Evolutionary conservation across 306 rosid genomes (phyloP), one percentile per base, ranked within the genome.

Genomic region (Sechiopsis laciniata): DNA sequence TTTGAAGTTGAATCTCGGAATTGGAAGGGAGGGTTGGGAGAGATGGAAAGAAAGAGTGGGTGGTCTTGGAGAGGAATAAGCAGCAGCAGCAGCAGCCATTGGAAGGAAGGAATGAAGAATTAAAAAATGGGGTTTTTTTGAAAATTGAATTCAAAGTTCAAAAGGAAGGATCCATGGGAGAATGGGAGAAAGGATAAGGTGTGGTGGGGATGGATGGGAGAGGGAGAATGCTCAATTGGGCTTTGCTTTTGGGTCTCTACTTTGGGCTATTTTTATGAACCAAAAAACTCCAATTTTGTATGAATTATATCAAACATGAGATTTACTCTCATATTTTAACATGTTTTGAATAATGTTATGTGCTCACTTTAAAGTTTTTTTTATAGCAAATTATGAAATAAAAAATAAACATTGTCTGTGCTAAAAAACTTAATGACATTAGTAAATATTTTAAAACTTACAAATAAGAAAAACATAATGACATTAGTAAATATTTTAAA

Each of bases 141-240:
- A 26, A 2, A 1, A 26, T 26, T 26, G 29, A 26, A 26, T 26
- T 26, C 2, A 17, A 62, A 3, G 14, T 32, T 62, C 48, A 60
- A 81, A 92, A 84, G 83, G 90, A 15, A 83, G 84, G 74, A 82
- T 76, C 85, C 89, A 83, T 83, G 87, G 78, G 16, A 16, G 29
- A 26, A 21, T 32, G 66, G 66, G 69, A 55, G 26, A 52, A 75
- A 77, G 96, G 96, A 90, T 92, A 88, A 90, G 96, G 93, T 85
- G 79, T 58, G 79, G 79, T 85, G 79, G 68, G 79, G 80, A 55
- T 4, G 10, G 45, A 51, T n/a, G 53, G 17, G 37, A 32, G 53
- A 72, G 5, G 70, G 24, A 78, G 76, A 26, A n/a, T n/a, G n/a
- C n/a, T n/a, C n/a, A n/a, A 60, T 20, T 76, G 83, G 86, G 86